phyloP scores from a whole-genome alignment of 2,329 filamentous ascomycete species.

The Canariomyces notabilis region DNA sequence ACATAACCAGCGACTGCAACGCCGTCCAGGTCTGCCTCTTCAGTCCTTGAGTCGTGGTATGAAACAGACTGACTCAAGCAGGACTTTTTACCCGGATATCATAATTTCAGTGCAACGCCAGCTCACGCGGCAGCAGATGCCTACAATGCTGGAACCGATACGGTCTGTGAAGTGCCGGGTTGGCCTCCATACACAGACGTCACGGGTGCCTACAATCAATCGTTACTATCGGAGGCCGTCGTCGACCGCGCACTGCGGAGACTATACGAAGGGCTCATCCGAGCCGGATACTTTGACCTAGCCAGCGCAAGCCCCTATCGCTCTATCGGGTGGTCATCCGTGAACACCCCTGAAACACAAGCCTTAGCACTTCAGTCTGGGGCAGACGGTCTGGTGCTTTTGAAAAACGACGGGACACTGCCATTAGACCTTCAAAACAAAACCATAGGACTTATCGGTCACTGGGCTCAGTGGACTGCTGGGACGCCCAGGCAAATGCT shows the following conservation, averaged over 20 bases:
- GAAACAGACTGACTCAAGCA: neutral
- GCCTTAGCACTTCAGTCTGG: conserved; percentile 52
- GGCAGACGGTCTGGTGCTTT: conserved; percentile 39
- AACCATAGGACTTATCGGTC: conserved; percentile 50
- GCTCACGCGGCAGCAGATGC: conserved; percentile 21
- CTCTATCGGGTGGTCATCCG: conserved; percentile 48
- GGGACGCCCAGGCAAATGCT: conserved; percentile 40
- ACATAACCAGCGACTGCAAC: conserved; percentile 22
- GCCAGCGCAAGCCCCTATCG: conserved; percentile 36
- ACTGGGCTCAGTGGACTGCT: conserved; percentile 46
- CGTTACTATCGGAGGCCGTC: conserved; percentile 25
- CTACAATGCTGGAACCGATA: conserved; percentile 22
- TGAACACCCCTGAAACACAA: conserved; percentile 49
- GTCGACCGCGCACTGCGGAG: conserved; percentile 30
- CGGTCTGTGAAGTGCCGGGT: conserved; percentile 20
- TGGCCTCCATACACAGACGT: conserved; percentile 21
- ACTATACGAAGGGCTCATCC: conserved; percentile 31
- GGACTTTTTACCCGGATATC: conserved; percentile 18
- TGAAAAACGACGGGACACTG: conserved; percentile 50
- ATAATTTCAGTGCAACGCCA: conserved; percentile 20
- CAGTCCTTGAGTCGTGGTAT: neutral
- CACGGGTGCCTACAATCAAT: conserved; percentile 24
- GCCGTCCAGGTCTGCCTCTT: conserved; percentile 11
- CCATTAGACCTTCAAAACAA: conserved; percentile 37
- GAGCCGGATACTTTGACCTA: conserved; percentile 32